Base-by-base conservation (phyloP, 768 basidiomycete species). In the Tremella mesenterica region DNA sequence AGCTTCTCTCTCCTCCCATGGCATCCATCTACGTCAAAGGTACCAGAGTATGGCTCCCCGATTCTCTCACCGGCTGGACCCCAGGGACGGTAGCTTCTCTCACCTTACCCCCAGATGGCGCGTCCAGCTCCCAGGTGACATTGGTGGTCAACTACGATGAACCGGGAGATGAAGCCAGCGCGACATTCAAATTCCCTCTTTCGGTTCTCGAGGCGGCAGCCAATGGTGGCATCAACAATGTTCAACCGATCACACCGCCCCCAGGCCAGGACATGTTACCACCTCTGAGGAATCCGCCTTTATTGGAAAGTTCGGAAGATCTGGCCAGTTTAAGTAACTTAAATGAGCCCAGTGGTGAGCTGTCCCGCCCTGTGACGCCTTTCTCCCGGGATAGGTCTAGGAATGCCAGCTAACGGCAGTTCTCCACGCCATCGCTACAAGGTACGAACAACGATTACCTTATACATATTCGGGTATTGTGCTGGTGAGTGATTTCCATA, bases 401-500 rank as follows among this genome's bases (percentile, higher is more conserved):
- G 7, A 7, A n/a, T 18, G 9, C 47, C 13, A 7, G 9, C 44
- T 58, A 45, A 52, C 23, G 25, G 28, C 62, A 93, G 93, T 99
- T 27, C 79, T 99, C 25, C 92, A 99, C 71, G 93, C 93, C 41
- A 96, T 99, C 64, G 84, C 86, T 31, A 92, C 92, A 74, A 86
- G 93, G 64, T 99, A 99, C 76, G 87, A 85, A 29, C 86, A 91
- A 62, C 93, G 93, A 73, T 88, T 88, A 71, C 97, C 97, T 65
- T 99, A 97, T 70, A 97, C 95, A 28, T 99, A 97, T 77, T 92
- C 88, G 58, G 95, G 95, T 63, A 99, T 97, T 61, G 93, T 97
- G 57, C 82, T 99, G 61, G 69, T 64, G 21, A 48, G 64, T 50
- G 8, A 12, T 30, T 28, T 18, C 16, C 16, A 28, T 28, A 3